phyloP scores from a whole-genome alignment of 371 early-diverging fungal genomes.

The Sporodiniella umbellata region DNA sequence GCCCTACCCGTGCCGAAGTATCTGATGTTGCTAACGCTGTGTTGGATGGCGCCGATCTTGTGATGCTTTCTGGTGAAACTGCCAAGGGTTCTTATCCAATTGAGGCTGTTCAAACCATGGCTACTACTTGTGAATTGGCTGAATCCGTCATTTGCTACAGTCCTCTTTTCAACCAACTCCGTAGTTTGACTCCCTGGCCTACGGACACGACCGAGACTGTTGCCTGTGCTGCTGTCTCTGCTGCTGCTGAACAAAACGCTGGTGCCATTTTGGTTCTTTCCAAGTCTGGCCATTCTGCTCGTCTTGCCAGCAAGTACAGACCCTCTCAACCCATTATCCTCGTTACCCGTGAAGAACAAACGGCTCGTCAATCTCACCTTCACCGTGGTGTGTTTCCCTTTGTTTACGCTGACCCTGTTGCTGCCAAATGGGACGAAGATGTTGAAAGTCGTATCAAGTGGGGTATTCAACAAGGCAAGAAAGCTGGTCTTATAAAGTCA shows the following conservation, averaged over 20 bases:
- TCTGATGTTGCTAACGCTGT: slow-evolving; percentile 98
- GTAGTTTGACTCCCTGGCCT: slow-evolving; percentile 69
- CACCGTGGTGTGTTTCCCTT: slow-evolving; percentile 89
- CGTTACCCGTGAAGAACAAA: slow-evolving; percentile 74
- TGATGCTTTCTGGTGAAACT: slow-evolving; percentile 97
- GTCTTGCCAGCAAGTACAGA: slow-evolving; percentile 89
- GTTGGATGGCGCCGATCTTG: slow-evolving; percentile 92
- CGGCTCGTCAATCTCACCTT: slow-evolving; percentile 83
- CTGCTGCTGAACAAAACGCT: slow-evolving; percentile 81
- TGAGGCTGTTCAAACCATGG: slow-evolving; percentile 76
- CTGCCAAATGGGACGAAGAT: slow-evolving; percentile 77
- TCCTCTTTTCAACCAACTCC: slow-evolving; percentile 75
- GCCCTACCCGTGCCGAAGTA: slow-evolving; percentile 97
- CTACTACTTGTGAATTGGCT: slow-evolving; percentile 64
- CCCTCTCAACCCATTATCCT: slow-evolving; percentile 88
- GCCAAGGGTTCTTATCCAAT: slow-evolving; percentile 84
- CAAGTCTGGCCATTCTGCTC: slow-evolving; percentile 81
- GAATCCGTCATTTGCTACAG: slow-evolving; percentile 74
- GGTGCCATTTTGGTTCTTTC: slow-evolving; percentile 85
- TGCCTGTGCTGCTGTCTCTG: slow-evolving; percentile 86
- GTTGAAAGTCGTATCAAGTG: slow-evolving; percentile 80
- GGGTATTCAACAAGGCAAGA: slow-evolving; percentile 72
- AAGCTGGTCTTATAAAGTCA: slow-evolving; percentile 53
- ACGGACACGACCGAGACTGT: slow-evolving; percentile 87
- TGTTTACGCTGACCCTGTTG: slow-evolving; percentile 57